A percentile compares a stretch with the other conserved stretches of the same genome.
These are phyloP conservation scores for Ananas comosus DNA, from an alignment of 176 grass and related monocot species.

Conservation along the genomic window DNA sequence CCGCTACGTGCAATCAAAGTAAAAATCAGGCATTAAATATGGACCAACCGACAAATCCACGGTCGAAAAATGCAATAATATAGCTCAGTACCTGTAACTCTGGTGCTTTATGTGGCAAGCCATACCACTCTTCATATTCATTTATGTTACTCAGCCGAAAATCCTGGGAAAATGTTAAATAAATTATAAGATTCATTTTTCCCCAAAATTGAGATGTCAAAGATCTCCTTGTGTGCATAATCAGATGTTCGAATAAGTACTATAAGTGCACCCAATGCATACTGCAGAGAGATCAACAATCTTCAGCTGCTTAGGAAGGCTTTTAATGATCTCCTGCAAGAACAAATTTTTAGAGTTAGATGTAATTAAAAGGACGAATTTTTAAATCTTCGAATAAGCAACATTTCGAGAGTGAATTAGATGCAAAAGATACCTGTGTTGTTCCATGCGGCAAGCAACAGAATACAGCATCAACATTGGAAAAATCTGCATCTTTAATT, in stretches of 20 bases:
- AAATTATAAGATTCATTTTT: conserved; percentile 10
- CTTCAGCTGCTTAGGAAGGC: conserved; percentile 63
- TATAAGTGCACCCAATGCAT: conserved; percentile 16
- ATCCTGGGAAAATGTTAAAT: conserved; percentile 44
- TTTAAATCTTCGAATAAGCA: too few relatives aligned
- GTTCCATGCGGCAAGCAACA: conserved; percentile 99
- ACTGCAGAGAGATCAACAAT: conserved; percentile 98
- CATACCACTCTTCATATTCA: conserved; percentile 95
- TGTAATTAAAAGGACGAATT: background rate
- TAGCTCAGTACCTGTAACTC: conserved; percentile 54
- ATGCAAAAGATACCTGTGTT: conserved; percentile 58
- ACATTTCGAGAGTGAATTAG: too few relatives aligned
- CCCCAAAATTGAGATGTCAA: conserved; percentile 8
- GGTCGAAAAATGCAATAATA: conserved; percentile 6
- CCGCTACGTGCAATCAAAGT: too few relatives aligned
- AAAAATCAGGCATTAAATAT: too few relatives aligned
- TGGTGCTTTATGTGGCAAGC: conserved; percentile 80
- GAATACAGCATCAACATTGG: conserved; percentile 89
- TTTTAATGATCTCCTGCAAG: conserved; percentile 84
- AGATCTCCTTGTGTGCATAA: background rate
- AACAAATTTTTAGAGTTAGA: conserved; percentile 5
- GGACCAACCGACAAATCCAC: background rate
- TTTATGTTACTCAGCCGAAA: conserved; percentile 65
- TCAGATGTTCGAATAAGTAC: background rate
- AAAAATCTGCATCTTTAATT: conserved; percentile 89